Conservation (phyloP, 345 rosid species). For the Litchi chinensis region DNA sequence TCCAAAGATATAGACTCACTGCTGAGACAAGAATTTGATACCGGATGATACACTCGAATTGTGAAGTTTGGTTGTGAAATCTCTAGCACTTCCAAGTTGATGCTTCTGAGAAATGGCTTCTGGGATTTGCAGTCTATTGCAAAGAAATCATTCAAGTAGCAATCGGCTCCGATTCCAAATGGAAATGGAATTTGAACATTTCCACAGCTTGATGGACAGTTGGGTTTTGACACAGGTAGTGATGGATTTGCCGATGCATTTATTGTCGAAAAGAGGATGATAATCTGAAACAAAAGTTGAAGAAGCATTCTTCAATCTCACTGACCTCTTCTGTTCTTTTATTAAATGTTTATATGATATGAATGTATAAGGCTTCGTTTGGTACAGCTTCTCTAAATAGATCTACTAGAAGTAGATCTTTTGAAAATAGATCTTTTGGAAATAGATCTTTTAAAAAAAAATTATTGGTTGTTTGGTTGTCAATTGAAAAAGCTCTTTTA, state of each 20-base stretch:
- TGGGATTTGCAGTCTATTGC: neutral
- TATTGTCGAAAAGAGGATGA: neutral
- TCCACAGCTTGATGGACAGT: constrained; percentile 10
- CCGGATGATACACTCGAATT: neutral
- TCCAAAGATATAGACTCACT: neutral
- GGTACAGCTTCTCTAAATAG: too few relatives aligned
- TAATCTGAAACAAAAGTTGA: neutral
- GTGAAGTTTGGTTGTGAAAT: neutral
- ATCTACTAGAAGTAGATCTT: too few relatives aligned
- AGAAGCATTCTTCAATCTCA: constrained; percentile 6
- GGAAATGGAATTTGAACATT: constrained; percentile 10
- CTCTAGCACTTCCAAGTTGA: neutral
- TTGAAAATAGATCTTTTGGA: too few relatives aligned
- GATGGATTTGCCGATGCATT: neutral
- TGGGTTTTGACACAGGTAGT: neutral
- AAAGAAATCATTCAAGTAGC: neutral
- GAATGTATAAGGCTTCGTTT: too few relatives aligned
- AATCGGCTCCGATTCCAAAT: constrained; percentile 7
- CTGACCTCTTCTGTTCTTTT: neutral
- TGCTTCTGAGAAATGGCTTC: neutral
- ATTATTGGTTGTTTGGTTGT: too few relatives aligned
- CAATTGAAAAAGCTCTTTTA: too few relatives aligned
- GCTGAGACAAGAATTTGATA: neutral
- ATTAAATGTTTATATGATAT: too few relatives aligned
- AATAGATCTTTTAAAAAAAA: too few relatives aligned